These are phyloP conservation scores for Fusarium secorum DNA, from an alignment of 2,329 filamentous ascomycete genomes.

Conservation along the genomic window DNA sequence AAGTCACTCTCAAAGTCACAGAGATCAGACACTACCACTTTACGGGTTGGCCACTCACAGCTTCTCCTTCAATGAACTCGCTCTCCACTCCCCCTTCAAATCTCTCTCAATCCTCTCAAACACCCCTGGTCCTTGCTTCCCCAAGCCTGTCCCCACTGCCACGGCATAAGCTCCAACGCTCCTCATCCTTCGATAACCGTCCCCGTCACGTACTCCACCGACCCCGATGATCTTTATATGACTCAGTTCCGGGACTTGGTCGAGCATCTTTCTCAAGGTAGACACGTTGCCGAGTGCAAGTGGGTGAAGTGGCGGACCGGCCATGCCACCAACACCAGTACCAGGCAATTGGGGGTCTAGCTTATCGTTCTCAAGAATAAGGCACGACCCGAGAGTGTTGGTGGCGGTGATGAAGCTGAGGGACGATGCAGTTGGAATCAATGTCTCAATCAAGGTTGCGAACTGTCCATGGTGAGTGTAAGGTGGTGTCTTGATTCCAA, in stretches of 20 bases:
- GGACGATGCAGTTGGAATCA: constrained; percentile 48
- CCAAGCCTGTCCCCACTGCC: constrained; percentile 74
- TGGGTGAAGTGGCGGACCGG: constrained; percentile 75
- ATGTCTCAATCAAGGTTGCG: constrained; percentile 59
- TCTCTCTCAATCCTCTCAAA: constrained; percentile 65
- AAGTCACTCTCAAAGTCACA: neutral
- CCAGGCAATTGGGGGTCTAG: constrained; percentile 57
- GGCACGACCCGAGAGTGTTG: constrained; percentile 74
- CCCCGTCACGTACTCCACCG: constrained; percentile 72
- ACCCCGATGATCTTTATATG: constrained; percentile 73
- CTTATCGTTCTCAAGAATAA: constrained; percentile 57
- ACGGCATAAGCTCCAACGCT: constrained; percentile 71
- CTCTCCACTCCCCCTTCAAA: constrained; percentile 29
- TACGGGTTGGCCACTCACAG: neutral
- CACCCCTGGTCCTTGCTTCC: constrained; percentile 66
- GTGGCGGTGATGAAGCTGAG: constrained; percentile 76
- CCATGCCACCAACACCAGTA: constrained; percentile 73
- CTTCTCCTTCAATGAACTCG: neutral
- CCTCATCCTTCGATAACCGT: constrained; percentile 71
- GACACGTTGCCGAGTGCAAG: constrained; percentile 78
- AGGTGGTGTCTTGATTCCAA: constrained; percentile 78
- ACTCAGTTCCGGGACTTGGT: constrained; percentile 55
- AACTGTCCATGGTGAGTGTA: constrained; percentile 77
- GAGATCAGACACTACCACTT: neutral
- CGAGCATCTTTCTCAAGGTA: constrained; percentile 69